Evolutionary conservation across 73 alveolate species (phyloP), one percentile per base, ranked within the genome.

Genomic region (Symbiodinium natans): DNA sequence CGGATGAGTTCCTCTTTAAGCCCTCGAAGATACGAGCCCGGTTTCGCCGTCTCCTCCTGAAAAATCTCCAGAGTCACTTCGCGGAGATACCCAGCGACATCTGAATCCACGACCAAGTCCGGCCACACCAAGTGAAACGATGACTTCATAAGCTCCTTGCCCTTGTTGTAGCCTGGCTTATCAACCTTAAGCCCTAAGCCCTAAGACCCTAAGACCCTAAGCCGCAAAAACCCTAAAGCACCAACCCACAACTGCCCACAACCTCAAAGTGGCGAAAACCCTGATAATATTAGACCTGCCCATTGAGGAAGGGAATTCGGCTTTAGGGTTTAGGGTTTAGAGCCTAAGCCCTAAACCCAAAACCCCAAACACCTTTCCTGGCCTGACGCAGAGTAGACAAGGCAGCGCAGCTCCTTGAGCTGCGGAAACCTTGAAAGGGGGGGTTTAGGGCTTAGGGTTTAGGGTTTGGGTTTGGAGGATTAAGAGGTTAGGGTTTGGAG

Each of bases 81-180:
- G 0, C 98, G 98, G 1, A 92, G 23, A 46, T 25, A 29, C n/a
- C 84, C 92, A 4, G 98, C 98, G 13, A 71, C 46, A 36, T 48
- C 92, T 0, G 92, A 38, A 40, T 92, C 98, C 25, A 92, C 98
- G 68, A 92, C 68, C 92, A 92, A 46, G 43, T 92, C 84, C 3
- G 98, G 98, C 98, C 98, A 92, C 2, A 92, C 98, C 92, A 92
- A 77, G 36, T 92, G 98, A 84, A 74, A 92, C 75, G 98, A 92
- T 36, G 98, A 13, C 84, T 92, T 92, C 84, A 92, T 3, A 54
- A 23, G 82, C 11, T 41, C 77, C 92, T 41, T 83, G 98, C 98
- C 98, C 92, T 92, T 92, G 92, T 92, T 92, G 98, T 68, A 92
- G 71, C 98, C 98, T 52, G 71, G 23, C 25, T 4, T 52, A 29